Evolutionary conservation across 2,329 filamentous ascomycete genomes (phyloP).

Genomic region (Pezicula radicicola): DNA sequence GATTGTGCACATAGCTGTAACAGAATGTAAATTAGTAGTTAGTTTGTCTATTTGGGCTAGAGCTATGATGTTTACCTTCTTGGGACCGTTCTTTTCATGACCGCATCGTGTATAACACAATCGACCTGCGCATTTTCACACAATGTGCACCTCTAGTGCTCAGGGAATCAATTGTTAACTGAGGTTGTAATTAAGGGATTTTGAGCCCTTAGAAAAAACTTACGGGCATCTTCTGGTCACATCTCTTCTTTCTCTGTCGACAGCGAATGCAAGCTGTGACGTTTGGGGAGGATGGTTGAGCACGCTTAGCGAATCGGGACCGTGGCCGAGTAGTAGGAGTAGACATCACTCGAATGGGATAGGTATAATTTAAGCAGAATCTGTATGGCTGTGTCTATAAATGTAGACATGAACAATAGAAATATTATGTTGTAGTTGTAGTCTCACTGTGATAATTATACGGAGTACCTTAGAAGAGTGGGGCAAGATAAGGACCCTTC

Average conservation of each 20-base stretch:
- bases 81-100: conserved; percentile 4
- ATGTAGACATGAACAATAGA: too few species aligned
- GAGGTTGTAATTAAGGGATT: neutral
- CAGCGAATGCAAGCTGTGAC: conserved; percentile 7
- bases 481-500: too few species aligned
- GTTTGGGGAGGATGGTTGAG: neutral
- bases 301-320: neutral
- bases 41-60: neutral
- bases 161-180: neutral
- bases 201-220: neutral
- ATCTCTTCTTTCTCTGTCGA: conserved; percentile 7
- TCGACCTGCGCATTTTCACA: conserved; percentile 1
- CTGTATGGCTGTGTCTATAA: too few species aligned
- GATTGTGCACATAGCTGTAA: conserved; percentile 2
- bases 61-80: neutral
- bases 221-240: conserved; percentile 9
- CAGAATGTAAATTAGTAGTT: neutral
- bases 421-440: too few species aligned
- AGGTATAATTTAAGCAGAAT: too few species aligned
- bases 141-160: neutral
- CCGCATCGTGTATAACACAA: conserved; percentile 4
- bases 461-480: too few species aligned
- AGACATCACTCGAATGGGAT: neutral
- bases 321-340: neutral
- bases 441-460: too few species aligned